Evolutionary conservation across 345 rosid genomes (phyloP), one percentile per base, ranked within the genome.

Genomic region (Chamaenerion angustifolium): DNA sequence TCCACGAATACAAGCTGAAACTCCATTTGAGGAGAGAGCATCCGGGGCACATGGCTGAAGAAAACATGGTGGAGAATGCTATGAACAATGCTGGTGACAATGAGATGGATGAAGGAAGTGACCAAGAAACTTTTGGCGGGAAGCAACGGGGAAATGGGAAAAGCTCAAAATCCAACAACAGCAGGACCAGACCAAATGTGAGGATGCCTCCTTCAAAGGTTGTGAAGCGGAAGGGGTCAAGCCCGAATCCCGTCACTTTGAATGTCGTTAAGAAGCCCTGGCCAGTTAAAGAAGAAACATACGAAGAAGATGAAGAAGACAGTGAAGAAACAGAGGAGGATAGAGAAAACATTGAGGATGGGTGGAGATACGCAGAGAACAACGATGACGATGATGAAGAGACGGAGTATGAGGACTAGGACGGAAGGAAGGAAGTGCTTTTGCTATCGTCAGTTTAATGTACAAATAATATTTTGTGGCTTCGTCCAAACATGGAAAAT

Each of bases 1-100:
- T 84, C 56, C 98, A 92, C 60, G 96, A 88, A 61, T 92, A 92
- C 80, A 87, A 92, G 77, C 95, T 87, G 51, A 92, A 84, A 68
- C 96, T 87, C 62, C 98, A 92, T 71, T 59, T 92, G 44, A 76
- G 81, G 71, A 82, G 93, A 50, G 95, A 87, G 66, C 98, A 92
- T 80, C 96, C 90, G 0, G 95, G 80, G 52, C 93, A 82, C 65
- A 63, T 65, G 60, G 53, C 62, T 0, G 96, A 92, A 45, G 95
- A 87, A 64, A 77, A 79, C 37, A 60, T 72, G 1, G 85, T 81
- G 69, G 76, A 69, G 42, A 35, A 40, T 19, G 7, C 19, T 55
- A 68, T 77, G n/a, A 65, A 75, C 10, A 56, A 60, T 0, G 64
- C 56, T 59, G 81, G 63, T 11, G 85, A 79, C 23, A 78, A 77